phyloP scores from a whole-genome alignment of 495 filamentous ascomycete species.

The Wilcoxina mikolae region DNA sequence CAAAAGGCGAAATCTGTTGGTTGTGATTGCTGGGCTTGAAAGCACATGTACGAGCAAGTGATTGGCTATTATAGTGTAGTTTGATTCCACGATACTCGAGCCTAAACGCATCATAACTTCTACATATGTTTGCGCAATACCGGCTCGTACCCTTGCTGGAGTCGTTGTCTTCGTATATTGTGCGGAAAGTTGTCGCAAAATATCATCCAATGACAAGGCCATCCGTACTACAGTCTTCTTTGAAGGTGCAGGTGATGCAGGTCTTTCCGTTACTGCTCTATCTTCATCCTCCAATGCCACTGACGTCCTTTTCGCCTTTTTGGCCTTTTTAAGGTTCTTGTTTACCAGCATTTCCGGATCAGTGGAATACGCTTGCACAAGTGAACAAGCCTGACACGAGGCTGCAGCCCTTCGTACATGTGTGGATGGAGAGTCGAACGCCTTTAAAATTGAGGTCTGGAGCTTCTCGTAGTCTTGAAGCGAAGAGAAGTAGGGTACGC shows the following conservation, averaged over 20 bases:
- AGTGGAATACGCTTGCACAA: conserved; percentile 65
- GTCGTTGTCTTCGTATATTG: conserved; percentile 73
- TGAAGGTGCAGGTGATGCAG: conserved; percentile 53
- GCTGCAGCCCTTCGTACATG: conserved; percentile 74
- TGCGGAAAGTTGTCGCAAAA: conserved; percentile 63
- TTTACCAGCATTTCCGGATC: conserved; percentile 45
- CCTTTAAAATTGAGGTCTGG: conserved; percentile 63
- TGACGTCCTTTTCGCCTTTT: conserved; percentile 50
- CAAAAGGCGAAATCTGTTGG: conserved; percentile 77
- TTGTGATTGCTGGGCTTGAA: conserved; percentile 56
- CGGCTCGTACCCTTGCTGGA: conserved; percentile 63
- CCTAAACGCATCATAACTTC: conserved; percentile 60
- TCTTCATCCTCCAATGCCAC: conserved; percentile 56
- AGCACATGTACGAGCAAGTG: conserved; percentile 70
- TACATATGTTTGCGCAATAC: conserved; percentile 75
- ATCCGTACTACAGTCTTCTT: conserved; percentile 56
- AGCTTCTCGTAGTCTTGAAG: conserved; percentile 81
- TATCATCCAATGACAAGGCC: conserved; percentile 58
- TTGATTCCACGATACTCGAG: conserved; percentile 58
- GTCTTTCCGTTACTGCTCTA: conserved; percentile 54
- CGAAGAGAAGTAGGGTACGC: conserved; percentile 72
- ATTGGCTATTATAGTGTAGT: conserved; percentile 63
- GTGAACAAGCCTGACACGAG: conserved; percentile 58
- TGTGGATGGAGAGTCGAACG: conserved; percentile 61
- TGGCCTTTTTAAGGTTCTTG: conserved; percentile 34